Evolutionary conservation across 805 yeast species (phyloP).

Genomic region (Starmerella asiatica): DNA sequence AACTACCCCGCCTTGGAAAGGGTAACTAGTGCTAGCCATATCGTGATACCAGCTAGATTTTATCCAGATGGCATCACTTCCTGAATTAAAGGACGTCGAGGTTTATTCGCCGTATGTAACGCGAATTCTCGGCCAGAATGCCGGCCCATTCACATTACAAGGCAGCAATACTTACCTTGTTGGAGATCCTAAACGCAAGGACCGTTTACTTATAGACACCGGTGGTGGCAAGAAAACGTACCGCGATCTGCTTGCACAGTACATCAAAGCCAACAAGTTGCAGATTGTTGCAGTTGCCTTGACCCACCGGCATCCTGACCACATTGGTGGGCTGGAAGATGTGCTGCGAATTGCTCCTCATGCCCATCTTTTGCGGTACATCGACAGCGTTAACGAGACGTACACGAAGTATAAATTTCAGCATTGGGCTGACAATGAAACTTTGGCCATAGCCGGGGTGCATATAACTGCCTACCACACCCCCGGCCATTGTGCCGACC

Average conservation of each 20-base stretch:
- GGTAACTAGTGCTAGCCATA: too few relatives aligned
- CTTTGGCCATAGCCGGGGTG: slow-evolving; percentile 23
- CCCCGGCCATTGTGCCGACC: slow-evolving; percentile 31
- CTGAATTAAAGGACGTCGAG: slow-evolving; percentile 11
- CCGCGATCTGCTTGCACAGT: slow-evolving; percentile 18
- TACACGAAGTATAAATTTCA: not conserved
- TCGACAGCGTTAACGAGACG: slow-evolving; percentile 1
- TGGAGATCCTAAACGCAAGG: slow-evolving; percentile 23
- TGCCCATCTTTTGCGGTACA: slow-evolving; percentile 13
- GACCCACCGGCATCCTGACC: slow-evolving; percentile 31
- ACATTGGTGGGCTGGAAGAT: slow-evolving; percentile 23
- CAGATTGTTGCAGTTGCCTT: slow-evolving; percentile 20
- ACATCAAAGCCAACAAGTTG: slow-evolving; percentile 16
- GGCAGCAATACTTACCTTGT: slow-evolving; percentile 31
- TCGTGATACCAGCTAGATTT: too few relatives aligned
- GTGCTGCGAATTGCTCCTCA: slow-evolving; percentile 15
- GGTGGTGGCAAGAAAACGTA: slow-evolving; percentile 28
- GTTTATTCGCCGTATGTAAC: slow-evolving; percentile 26
- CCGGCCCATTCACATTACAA: slow-evolving; percentile 29
- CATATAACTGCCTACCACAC: slow-evolving; percentile 23
- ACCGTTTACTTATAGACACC: slow-evolving; percentile 27
- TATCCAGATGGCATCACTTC: slow-evolving; percentile 12
- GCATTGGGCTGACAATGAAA: slow-evolving; percentile 19
- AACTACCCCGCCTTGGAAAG: too few relatives aligned
- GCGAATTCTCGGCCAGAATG: slow-evolving; percentile 28